These are phyloP conservation scores for Erysiphe pulchra DNA, from an alignment of 2,329 filamentous ascomycete species.

Conservation along the genomic window DNA sequence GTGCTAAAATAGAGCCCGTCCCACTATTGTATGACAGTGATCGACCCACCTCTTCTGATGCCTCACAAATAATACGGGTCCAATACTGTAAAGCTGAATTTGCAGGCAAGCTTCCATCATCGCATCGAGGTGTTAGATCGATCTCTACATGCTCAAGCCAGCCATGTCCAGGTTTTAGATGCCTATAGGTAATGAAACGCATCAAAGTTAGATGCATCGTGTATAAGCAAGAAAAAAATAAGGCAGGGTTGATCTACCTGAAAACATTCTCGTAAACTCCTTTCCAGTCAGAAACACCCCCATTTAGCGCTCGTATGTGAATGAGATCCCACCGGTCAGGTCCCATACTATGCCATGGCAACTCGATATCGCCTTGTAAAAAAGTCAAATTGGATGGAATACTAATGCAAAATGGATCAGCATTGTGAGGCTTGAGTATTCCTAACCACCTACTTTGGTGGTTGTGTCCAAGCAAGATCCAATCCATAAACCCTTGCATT, in stretches of 20 bases:
- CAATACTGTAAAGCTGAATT: conserved; percentile 37
- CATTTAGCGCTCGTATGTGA: conserved; percentile 54
- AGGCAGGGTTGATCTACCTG: conserved; percentile 17
- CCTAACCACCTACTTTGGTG: conserved; percentile 19
- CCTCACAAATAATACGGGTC: conserved; percentile 40
- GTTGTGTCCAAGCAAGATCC: conserved; percentile 36
- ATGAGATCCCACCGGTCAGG: conserved; percentile 36
- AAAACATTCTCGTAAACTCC: conserved; percentile 46
- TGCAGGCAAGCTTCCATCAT: conserved; percentile 33
- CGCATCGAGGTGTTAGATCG: conserved; percentile 51
- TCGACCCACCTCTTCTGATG: conserved; percentile 37
- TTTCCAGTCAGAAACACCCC: conserved; percentile 54
- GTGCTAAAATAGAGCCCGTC: conserved; percentile 33
- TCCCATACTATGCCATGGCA: conserved; percentile 32
- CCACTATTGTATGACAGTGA: conserved; percentile 38
- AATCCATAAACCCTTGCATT: conserved; percentile 32
- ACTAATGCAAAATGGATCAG: conserved; percentile 17
- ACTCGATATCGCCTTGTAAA: conserved; percentile 51
- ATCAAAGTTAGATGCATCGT: background rate
- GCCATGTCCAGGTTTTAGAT: conserved; percentile 51
- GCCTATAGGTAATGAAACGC: conserved; percentile 19
- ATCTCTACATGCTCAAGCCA: conserved; percentile 75
- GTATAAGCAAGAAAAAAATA: conserved; percentile 3
- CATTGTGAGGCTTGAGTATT: too few relatives aligned
- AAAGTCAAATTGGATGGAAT: conserved; percentile 47